Evolutionary conservation across 306 rosid species (phyloP).

Genomic region (Mucuna pruriens): DNA sequence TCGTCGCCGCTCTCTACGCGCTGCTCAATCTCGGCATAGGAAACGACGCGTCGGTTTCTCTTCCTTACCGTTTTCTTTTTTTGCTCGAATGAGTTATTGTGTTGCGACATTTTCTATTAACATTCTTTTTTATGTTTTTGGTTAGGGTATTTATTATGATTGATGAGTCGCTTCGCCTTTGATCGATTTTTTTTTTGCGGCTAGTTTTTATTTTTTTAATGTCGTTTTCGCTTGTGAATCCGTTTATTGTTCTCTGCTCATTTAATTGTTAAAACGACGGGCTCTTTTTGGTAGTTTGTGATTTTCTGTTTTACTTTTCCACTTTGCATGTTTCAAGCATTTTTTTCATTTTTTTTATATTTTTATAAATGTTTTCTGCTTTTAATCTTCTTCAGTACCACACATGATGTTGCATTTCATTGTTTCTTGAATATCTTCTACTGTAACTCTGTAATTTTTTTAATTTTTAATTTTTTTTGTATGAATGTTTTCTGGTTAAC

Average conservation of each 20-base stretch:
- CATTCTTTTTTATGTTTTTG: background rate
- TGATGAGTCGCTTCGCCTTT: conserved; percentile 1
- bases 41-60: conserved; percentile 75
- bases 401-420: background rate
- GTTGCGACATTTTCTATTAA: background rate
- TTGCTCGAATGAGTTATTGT: background rate
- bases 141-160: conserved; percentile 16
- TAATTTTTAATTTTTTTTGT: background rate
- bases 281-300: conserved; percentile 3
- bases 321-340: conserved; percentile 6
- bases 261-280: conserved; percentile 21
- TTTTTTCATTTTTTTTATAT: background rate
- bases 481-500: background rate
- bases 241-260: background rate
- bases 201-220: background rate
- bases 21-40: conserved; percentile 93
- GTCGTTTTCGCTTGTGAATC: conserved; percentile 41
- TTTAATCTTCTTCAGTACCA: background rate
- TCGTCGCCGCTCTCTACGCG: conserved; percentile 86
- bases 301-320: background rate
- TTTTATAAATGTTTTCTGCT: too few relatives aligned
- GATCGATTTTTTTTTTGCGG: background rate
- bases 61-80: background rate
- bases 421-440: background rate
- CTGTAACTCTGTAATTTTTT: background rate